These are phyloP conservation scores for Fraxinus latifolia DNA, from an alignment of 305 asterid species.

Conservation along the genomic window DNA sequence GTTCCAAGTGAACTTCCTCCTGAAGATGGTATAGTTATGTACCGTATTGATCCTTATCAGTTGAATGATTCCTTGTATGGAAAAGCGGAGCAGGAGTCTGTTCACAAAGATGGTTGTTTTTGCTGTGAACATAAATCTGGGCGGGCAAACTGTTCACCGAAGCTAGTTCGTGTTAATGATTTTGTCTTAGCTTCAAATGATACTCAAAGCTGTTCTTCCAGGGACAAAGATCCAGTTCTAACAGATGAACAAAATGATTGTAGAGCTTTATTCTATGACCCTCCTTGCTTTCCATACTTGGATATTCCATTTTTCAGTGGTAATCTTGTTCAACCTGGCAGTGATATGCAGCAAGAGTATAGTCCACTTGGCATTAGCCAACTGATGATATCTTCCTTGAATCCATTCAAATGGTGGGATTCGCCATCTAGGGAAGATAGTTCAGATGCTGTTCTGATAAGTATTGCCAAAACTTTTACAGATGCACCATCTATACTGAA, in stretches of 20 bases:
- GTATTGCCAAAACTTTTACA: neutral
- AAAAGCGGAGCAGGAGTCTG: slow-evolving; percentile 37
- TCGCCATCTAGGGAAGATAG: slow-evolving; percentile 73
- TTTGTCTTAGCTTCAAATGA: slow-evolving; percentile 40
- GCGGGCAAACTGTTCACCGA: slow-evolving; percentile 43
- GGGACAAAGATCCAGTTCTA: slow-evolving; percentile 28
- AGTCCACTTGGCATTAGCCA: slow-evolving; percentile 98
- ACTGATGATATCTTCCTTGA: slow-evolving; percentile 65
- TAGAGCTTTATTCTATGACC: slow-evolving; percentile 38
- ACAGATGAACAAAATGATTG: slow-evolving; percentile 46
- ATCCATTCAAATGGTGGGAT: slow-evolving; percentile 85
- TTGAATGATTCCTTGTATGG: slow-evolving; percentile 38
- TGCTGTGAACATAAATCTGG: slow-evolving; percentile 37
- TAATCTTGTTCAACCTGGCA: slow-evolving; percentile 72
- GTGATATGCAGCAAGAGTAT: slow-evolving; percentile 80
- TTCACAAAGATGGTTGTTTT: slow-evolving; percentile 36
- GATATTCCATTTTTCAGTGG: slow-evolving; percentile 89
- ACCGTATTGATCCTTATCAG: slow-evolving; percentile 35
- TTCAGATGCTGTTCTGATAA: slow-evolving; percentile 33
- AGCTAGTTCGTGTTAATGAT: slow-evolving; percentile 53
- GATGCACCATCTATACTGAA: neutral
- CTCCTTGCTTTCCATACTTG: slow-evolving; percentile 79
- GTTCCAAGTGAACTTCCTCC: slow-evolving; percentile 40
- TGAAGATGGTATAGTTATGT: slow-evolving; percentile 39
- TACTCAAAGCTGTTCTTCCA: slow-evolving; percentile 34